Evolutionary conservation across 1,284 basidiomycete species (phyloP), one percentile per base, ranked within the genome.

Genomic region (Ceratobasidium sp.): DNA sequence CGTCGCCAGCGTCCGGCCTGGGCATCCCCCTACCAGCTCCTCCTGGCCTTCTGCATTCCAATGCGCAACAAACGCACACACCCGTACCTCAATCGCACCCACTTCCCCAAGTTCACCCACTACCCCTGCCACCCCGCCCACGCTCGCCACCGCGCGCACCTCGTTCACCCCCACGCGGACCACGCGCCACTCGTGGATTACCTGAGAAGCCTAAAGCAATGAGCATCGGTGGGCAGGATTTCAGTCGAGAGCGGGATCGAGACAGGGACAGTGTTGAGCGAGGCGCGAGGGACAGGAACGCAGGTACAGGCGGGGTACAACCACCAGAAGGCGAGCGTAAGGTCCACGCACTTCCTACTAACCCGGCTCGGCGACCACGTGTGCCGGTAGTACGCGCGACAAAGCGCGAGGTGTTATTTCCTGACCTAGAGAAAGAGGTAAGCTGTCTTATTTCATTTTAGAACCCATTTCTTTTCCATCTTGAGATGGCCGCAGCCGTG

Each of bases 351-450:
- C 54, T 48, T 7, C 43, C 54, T 43, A 58, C 66, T 0, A 69
- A 69, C 16, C 54, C 66, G 27, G 54, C 66, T 24, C 66, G 53
- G 54, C 66, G 48, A 5, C 53, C 54, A 27, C 66, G 66, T 1
- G 19, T 34, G 29, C 66, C 66, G 37, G 34, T 39, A 14, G 19
- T 58, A 7, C 51, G 66, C 13, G 34, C 66, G 27, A 58, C 66
- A n/a, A 69, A 56, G 39, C 66, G 66, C 11, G 54, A 69, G 27
- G 43, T 27, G 24, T 58, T 69, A 19, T 69, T 69, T 29, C 66
- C 66, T 53, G 66, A 69, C 24, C 54, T 69, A n/a, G 66, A 69
- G 53, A 69, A 58, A 58, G 66, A 69, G 66, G 66, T 69, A 27
- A 69, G 66, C 34, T 37, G n/a, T 48, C 53, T 46, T 16, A 9